Evolutionary conservation across 371 early-diverging fungal species (phyloP).

Genomic region (Apophysomyces elegans): DNA sequence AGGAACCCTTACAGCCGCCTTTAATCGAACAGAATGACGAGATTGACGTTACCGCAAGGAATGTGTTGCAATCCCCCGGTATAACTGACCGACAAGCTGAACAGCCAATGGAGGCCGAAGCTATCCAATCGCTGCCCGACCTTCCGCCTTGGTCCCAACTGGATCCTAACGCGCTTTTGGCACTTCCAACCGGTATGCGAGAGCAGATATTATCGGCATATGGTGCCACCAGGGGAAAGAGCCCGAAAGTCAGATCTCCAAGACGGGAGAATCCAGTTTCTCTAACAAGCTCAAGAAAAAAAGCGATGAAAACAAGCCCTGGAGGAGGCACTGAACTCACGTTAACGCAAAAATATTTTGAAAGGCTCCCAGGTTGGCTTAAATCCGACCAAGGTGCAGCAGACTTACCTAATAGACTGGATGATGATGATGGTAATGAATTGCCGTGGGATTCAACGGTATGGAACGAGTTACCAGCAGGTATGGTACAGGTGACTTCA

Average conservation of each 20-base stretch:
- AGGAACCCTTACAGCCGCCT: background rate
- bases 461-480: constrained; percentile 34
- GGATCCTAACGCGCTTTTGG: constrained; percentile 46
- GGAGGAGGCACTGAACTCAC: constrained; percentile 7
- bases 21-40: too few species aligned
- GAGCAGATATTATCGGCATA: constrained; percentile 47
- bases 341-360: constrained; percentile 23
- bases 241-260: background rate
- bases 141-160: constrained; percentile 63
- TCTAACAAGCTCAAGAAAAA: background rate
- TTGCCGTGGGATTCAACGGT: constrained; percentile 30
- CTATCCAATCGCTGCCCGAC: constrained; percentile 18
- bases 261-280: background rate
- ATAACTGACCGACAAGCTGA: constrained; percentile 17
- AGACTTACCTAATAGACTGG: background rate
- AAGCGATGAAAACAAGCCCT: background rate
- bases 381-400: background rate
- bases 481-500: constrained; percentile 13
- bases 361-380: background rate
- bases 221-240: constrained; percentile 17
- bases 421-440: background rate
- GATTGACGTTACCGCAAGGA: too few species aligned
- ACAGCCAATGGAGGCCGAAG: constrained; percentile 20
- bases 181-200: constrained; percentile 45
- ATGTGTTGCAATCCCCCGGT: background rate